Percentiles rank a stretch among this genome's conserved stretches.
Evolutionary conservation across 768 basidiomycete species (phyloP).

Genomic region (Dioszegia crocea): DNA sequence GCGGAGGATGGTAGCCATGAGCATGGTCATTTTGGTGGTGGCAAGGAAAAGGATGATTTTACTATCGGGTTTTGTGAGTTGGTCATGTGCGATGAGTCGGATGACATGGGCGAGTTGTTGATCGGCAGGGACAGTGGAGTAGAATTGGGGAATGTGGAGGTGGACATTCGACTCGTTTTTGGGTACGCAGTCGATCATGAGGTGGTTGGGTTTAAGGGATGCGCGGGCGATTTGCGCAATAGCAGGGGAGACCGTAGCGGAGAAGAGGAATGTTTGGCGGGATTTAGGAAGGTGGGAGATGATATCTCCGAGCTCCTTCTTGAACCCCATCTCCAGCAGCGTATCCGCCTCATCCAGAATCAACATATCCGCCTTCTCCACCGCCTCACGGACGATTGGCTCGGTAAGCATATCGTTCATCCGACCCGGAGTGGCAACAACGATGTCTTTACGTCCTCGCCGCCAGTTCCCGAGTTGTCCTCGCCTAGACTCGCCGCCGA

Average conservation of each 20-base stretch:
- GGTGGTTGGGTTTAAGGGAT: constrained; percentile 61
- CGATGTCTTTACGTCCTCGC: constrained; percentile 65
- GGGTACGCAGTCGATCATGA: constrained; percentile 69
- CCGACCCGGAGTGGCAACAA: constrained; percentile 87
- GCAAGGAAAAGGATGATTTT: constrained; percentile 80
- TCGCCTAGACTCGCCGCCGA: constrained; percentile 68
- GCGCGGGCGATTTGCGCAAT: constrained; percentile 68
- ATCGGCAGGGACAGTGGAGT: constrained; percentile 64
- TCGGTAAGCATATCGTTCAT: constrained; percentile 69
- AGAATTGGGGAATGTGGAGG: constrained; percentile 75
- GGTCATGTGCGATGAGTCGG: constrained; percentile 80
- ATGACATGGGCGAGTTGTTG: constrained; percentile 76
- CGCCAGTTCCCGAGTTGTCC: constrained; percentile 67
- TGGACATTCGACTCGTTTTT: constrained; percentile 60
- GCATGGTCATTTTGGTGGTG: constrained; percentile 77
- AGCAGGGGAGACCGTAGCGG: constrained; percentile 71
- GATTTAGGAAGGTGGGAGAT: constrained; percentile 49
- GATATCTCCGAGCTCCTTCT: constrained; percentile 75
- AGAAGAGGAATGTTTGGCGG: constrained; percentile 89
- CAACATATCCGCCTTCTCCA: constrained; percentile 63
- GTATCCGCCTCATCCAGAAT: constrained; percentile 91
- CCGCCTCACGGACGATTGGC: constrained; percentile 56
- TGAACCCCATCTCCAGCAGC: constrained; percentile 86
- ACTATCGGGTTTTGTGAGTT: constrained; percentile 63
- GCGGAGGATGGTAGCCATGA: constrained; percentile 64